phyloP scores from a whole-genome alignment of 129 eudicot species.

The Deinandra increscens region DNA sequence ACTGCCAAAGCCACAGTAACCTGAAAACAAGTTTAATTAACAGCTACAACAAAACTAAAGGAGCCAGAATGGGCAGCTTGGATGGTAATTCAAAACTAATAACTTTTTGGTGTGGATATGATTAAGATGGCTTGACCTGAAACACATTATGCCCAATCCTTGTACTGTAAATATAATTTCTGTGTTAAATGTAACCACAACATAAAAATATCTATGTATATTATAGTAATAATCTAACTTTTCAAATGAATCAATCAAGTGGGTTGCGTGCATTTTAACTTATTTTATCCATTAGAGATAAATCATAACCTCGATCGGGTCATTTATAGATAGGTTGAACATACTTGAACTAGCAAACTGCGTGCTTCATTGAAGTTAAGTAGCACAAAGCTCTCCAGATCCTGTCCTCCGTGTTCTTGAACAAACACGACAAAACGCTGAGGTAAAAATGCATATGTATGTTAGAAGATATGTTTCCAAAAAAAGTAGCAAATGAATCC shows the following conservation, averaged over 20 bases:
- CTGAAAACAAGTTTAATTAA: conserved; percentile 38
- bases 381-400: conserved; percentile 95
- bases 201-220: neutral
- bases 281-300: neutral
- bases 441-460: conserved; percentile 3
- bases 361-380: conserved; percentile 72
- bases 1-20: conserved; percentile 92
- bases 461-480: conserved; percentile 8
- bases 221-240: neutral
- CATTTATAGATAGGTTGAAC: conserved; percentile 11
- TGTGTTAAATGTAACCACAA: neutral
- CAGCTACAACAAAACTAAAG: neutral
- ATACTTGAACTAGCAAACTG: conserved; percentile 86
- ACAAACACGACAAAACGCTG: conserved; percentile 88
- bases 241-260: neutral
- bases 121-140: neutral
- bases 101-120: neutral
- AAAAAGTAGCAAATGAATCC: conserved; percentile 5
- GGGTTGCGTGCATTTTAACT: neutral
- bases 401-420: conserved; percentile 94
- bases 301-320: neutral
- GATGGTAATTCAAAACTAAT: neutral
- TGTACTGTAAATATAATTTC: neutral
- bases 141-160: neutral
- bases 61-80: neutral